These are phyloP conservation scores for Rhynchosporium graminicola DNA, from an alignment of 2,329 filamentous ascomycete species.

Conservation along the genomic window DNA sequence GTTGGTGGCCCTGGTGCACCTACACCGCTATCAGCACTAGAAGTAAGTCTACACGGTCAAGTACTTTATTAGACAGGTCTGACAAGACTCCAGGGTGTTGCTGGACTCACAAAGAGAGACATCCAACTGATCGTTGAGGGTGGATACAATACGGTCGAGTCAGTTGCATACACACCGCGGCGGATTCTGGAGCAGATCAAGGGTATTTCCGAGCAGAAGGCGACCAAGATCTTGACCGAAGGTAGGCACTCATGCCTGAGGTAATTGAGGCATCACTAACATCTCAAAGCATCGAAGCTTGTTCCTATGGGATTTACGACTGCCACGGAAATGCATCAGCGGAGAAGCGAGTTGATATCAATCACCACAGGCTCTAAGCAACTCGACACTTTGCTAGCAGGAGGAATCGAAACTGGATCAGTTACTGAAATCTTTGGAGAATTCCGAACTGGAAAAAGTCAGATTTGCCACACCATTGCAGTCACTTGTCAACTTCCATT, in stretches of 20 bases:
- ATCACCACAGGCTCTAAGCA: conserved; percentile 98
- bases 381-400: conserved; percentile 89
- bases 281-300: conserved; percentile 75
- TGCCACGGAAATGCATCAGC: conserved; percentile 97
- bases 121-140: conserved; percentile 91
- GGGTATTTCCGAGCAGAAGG: conserved; percentile 96
- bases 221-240: conserved; percentile 85
- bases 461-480: conserved; percentile 97
- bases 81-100: conserved; percentile 65
- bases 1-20: conserved; percentile 88
- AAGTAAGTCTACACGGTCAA: conserved; percentile 56
- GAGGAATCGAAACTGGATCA: conserved; percentile 93
- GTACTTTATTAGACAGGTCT: background rate
- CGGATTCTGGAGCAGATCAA: conserved; percentile 92
- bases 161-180: conserved; percentile 87
- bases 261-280: conserved; percentile 14
- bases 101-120: conserved; percentile 89
- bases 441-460: conserved; percentile 96
- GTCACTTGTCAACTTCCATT: conserved; percentile 97
- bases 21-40: conserved; percentile 80
- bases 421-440: conserved; percentile 98
- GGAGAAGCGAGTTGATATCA: conserved; percentile 93
- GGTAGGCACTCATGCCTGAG: conserved; percentile 51
- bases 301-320: conserved; percentile 99
- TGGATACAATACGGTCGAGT: conserved; percentile 93